Evolutionary conservation across 78 protist genomes (phyloP).

Genomic region (Dictyostelium capitatum): DNA sequence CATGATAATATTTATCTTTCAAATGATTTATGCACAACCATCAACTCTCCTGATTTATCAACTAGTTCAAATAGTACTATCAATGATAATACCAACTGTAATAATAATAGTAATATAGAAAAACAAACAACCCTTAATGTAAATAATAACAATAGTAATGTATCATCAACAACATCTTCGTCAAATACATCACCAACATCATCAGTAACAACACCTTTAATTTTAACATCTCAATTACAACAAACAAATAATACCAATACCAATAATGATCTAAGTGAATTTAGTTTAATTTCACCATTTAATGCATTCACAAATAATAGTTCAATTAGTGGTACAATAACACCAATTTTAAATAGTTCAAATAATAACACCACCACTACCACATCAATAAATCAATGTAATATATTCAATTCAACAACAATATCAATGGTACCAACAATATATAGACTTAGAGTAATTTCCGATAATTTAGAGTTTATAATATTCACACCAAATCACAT

Average conservation of each 20-base stretch:
- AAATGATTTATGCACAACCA: background rate
- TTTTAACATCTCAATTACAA: background rate
- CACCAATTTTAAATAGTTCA: background rate
- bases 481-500: background rate
- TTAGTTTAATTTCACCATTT: slow-evolving; percentile 8
- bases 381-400: background rate
- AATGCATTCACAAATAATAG: background rate
- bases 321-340: background rate
- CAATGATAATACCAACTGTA: background rate
- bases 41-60: background rate
- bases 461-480: slow-evolving; percentile 10
- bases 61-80: slow-evolving; percentile 1
- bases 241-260: background rate
- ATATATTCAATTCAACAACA: background rate
- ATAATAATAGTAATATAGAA: background rate
- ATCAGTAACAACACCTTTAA: background rate
- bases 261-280: background rate
- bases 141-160: background rate
- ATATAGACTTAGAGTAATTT: slow-evolving; percentile 13
- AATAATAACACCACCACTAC: background rate
- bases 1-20: slow-evolving; percentile 4
- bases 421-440: background rate
- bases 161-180: background rate
- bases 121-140: background rate
- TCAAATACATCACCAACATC: background rate